Base-by-base conservation (phyloP, 2,329 filamentous ascomycete genomes). In the Tolypocladium pustulatum region DNA sequence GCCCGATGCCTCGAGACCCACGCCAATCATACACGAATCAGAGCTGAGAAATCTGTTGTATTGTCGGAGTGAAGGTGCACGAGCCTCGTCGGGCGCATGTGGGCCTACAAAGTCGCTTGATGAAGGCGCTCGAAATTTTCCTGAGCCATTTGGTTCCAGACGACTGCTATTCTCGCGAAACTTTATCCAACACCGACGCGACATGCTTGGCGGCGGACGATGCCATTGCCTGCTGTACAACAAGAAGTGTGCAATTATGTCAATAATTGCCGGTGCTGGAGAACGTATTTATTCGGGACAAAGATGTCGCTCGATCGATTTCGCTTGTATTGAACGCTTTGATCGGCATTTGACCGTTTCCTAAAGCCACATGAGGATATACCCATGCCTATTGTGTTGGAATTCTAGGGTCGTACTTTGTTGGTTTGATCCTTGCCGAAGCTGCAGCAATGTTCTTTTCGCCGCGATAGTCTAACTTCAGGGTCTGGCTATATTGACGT, bases 1-100 rank as follows among this genome's bases (percentile, higher is more conserved):
- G 77, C 79, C 1, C 75, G 75, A 56, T 83, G 80, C 62, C 73
- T 84, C 22, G 80, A 84, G 61, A 76, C 75, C 25, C 81, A 84
- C 57, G 79, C 81, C 1, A 76, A 73, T 58, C 75, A 79, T 60
- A 78, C 81, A 73, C 76, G 77, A 54, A 72, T 71, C 2, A 74
- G 81, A 54, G 80, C 81, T 3, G 79, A 83, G 64, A 81, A 76
- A 63, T 84, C 81, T 0, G 68, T 81, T 25, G 54, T 76, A 53
- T 69, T 73, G 20, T 69, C 69, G 62, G 74, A 77, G 61, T 76
- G 65, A 68, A 58, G 51, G 51, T 17, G 51, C 13, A 17, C 36
- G 51, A 53, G 27, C 13, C 46, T 51, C 17, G 9, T 8, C 17
- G 9, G 13, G 46, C 9, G 7, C 27, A 3, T 51, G 20, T 12